Evolutionary conservation across 2,329 filamentous ascomycete species (phyloP), one percentile per base, ranked within the genome.

Genomic region (Botrytis galanthina): DNA sequence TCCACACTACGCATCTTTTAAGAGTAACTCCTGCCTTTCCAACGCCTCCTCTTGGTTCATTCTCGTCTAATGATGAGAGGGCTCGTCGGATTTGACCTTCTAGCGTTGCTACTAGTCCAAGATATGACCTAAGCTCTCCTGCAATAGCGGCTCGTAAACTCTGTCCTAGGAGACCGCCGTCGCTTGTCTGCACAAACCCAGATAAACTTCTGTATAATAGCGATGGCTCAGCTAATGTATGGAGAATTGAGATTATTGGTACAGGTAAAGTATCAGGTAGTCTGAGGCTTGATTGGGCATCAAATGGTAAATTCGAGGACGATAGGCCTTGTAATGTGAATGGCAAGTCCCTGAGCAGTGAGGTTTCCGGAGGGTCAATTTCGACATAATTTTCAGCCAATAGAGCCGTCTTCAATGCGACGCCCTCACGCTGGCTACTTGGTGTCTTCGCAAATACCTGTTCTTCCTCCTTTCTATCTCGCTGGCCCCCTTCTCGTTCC

Each of bases 1-100:
- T 98, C 97, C 97, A 99, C 37, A 99, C 92, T 4, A 99, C 92
- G 79, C 95, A 98, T 81, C 96, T 88, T 82, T 98, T 98, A 69
- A 99, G 85, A 0, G 96, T 99, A 22, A 99, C 95, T 2, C 95
- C 94, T 0, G 93, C 91, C 78, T 95, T 96, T 9, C 93, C 92
- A 71, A 97, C 90, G 2, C 92, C 91, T 62, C 89, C 88, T 64
- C 91, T 87, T 3, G 92, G 89, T 6, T 88, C 88, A 2, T 85
- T 84, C 70, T 92, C 89, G 76, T 93, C 90, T n/a, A 96, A 84
- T 12, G 91, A 89, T 8, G 91, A 87, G 67, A 98, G 84, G 1
- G 95, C 94, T 75, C 93, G 87, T 74, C 95, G 89, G 72, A 98
- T 97, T 81, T 99, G 95, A 18, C 91, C 93, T 83, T 99, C 96